These are phyloP conservation scores for Candida fluviatilis DNA, from an alignment of 805 yeast species.

Conservation along the genomic window DNA sequence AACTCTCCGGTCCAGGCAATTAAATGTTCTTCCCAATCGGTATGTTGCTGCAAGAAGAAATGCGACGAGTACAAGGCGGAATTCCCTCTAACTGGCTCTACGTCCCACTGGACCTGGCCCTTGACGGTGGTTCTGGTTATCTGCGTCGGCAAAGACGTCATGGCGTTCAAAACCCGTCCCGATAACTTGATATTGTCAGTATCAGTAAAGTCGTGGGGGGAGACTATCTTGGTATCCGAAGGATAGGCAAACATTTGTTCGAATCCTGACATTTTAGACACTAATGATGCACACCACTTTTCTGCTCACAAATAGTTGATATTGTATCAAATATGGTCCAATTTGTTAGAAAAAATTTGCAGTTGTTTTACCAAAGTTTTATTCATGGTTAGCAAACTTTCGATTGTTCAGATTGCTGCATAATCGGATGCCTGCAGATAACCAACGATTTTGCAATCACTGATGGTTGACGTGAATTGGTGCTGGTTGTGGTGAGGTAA, in stretches of 20 bases:
- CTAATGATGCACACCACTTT: no score
- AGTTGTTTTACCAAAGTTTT: no score
- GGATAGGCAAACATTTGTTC: conserved; percentile 19
- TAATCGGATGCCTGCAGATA: background rate
- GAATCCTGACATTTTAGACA: conserved; percentile 8
- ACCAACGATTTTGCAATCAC: background rate
- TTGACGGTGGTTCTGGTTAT: conserved; percentile 39
- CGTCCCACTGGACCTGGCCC: conserved; percentile 46
- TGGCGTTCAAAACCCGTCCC: conserved; percentile 66
- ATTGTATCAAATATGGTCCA: no score
- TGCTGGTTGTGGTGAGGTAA: background rate
- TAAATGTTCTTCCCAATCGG: conserved; percentile 83
- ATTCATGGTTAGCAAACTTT: no score
- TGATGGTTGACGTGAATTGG: no score
- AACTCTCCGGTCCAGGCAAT: conserved; percentile 97
- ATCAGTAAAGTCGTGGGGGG: conserved; percentile 27
- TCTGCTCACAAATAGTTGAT: no score
- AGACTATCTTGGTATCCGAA: conserved; percentile 14
- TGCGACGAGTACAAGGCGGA: conserved; percentile 80
- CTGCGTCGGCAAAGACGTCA: conserved; percentile 65
- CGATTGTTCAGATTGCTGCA: no score
- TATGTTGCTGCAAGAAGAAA: conserved; percentile 54
- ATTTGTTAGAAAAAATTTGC: no score
- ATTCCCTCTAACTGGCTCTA: conserved; percentile 70
- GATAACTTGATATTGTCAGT: conserved; percentile 36